phyloP scores from a whole-genome alignment of 2,329 filamentous ascomycete genomes.

The Orbilia oligospora region DNA sequence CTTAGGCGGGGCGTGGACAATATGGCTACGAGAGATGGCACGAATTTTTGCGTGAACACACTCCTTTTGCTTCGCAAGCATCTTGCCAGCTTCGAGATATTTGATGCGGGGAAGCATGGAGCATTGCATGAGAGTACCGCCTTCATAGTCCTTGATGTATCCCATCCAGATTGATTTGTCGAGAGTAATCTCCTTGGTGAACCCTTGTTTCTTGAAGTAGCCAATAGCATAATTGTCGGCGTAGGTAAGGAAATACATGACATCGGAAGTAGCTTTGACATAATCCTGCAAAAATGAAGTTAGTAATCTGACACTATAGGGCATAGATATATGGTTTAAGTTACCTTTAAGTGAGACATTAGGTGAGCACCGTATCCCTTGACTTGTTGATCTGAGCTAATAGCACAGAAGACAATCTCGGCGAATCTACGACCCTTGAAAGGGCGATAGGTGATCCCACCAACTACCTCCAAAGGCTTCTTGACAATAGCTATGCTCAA shows the following conservation, averaged over 20 bases:
- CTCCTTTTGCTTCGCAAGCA: constrained; percentile 98
- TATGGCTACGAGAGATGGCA: constrained; percentile 88
- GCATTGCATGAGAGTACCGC: constrained; percentile 99
- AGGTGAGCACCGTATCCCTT: constrained; percentile 98
- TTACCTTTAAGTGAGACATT: constrained; percentile 92
- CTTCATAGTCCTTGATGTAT: constrained; percentile 99
- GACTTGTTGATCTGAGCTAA: constrained; percentile 97
- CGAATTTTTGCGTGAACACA: constrained; percentile 94
- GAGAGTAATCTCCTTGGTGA: constrained; percentile 97
- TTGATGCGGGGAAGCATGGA: constrained; percentile 95
- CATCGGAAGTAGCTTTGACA: constrained; percentile 93
- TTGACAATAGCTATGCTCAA: constrained; percentile 97
- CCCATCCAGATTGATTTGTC: constrained; percentile 96
- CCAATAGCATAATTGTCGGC: constrained; percentile 99
- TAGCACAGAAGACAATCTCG: constrained; percentile 98
- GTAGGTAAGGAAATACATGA: constrained; percentile 99
- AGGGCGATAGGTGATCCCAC: constrained; percentile 93
- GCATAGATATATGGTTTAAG: not conserved
- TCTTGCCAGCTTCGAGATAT: constrained; percentile 91
- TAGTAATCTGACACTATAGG: not conserved
- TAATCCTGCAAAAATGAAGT: constrained; percentile 74
- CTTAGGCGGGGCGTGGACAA: constrained; percentile 85
- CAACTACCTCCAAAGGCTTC: constrained; percentile 92
- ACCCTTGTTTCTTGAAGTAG: constrained; percentile 99
- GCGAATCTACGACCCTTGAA: constrained; percentile 94